Base-by-base conservation (phyloP, 805 yeast genomes). In the Kluyveromyces aestuarii region DNA sequence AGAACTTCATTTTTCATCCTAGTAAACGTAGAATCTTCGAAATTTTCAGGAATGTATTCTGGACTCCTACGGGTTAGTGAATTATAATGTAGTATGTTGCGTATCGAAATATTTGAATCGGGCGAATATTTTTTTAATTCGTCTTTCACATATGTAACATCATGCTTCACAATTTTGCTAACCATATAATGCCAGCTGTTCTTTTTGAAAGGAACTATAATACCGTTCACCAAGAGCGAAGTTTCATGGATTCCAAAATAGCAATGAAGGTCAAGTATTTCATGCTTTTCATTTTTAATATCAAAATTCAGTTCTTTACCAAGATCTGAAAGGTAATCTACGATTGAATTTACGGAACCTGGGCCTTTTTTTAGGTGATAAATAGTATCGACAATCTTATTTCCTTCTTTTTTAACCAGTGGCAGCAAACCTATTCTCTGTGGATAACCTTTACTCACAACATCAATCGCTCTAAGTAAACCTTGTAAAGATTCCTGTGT, bases 381-480 rank as follows among this genome's bases (percentile, higher is more conserved):
- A 6, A 63, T 55, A 17, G 52, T 56, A 10, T 53, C 56, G 10
- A 63, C 48, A 5, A 60, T 47, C 6, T 47, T 45, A 37, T 60
- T 62, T 2, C 52, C 53, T 17, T 50, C 54, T 9, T 52, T 55
- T 2, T 57, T 52, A 27, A 56, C 51, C 2, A 84, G 50, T 0
- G 98, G 96, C n/a, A 91, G 69, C 2, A 91, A 52, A 7, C 97
- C 99, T 46, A 91, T 60, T 63, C 90, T 84, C 54, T 89, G 84
- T 0, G 96, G 87, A 16, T 85, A 72, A 1, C 80, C 79, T 40
- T 77, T 74, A 11, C 74, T 57, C 2, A 80, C 68, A 2, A 76
- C 63, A 25, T 73, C 71, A 2, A 82, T 57, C 35, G 80, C 69
- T 8, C 82, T 70, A 17, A 75, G 64, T 27, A 82, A 62, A 1